A percentile compares a stretch with the other conserved stretches of the same genome.
These are phyloP conservation scores for Kwoniella dejecticola DNA, from an alignment of 768 basidiomycete genomes.

Conservation along the genomic window DNA sequence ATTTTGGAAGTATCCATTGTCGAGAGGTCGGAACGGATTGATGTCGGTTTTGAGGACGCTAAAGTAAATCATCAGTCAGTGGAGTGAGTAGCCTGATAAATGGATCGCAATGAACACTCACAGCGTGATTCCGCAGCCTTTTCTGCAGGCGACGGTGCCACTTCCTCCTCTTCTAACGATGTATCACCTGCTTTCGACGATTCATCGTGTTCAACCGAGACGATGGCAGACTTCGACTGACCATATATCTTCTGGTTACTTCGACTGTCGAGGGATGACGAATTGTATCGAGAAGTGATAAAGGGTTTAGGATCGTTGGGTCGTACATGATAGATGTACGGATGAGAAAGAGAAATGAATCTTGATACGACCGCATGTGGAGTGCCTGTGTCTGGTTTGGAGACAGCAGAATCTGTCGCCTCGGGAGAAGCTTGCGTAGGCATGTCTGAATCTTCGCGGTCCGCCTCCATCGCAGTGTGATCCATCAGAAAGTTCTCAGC, in stretches of 20 bases:
- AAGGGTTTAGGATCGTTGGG: constrained; percentile 9
- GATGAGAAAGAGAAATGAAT: constrained; percentile 11
- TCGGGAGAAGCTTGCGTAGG: neutral
- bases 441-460: too few species aligned
- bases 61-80: too few species aligned
- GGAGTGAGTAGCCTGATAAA: too few species aligned
- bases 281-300: constrained; percentile 2
- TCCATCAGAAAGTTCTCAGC: neutral
- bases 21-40: neutral
- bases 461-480: neutral
- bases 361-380: too few species aligned
- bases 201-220: neutral
- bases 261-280: constrained; percentile 1
- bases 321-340: constrained; percentile 10
- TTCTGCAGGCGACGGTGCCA: neutral
- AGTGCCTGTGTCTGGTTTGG: too few species aligned
- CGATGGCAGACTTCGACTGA: neutral
- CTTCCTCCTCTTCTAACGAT: constrained; percentile 3
- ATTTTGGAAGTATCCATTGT: constrained; percentile 1
- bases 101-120: too few species aligned
- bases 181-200: neutral
- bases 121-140: neutral
- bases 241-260: neutral
- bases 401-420: too few species aligned
- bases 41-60: neutral